Percentiles rank a stretch among this genome's conserved stretches.
These are phyloP conservation scores for Schwanniomyces sp. DNA, from an alignment of 805 yeast genomes.

Conservation along the genomic window DNA sequence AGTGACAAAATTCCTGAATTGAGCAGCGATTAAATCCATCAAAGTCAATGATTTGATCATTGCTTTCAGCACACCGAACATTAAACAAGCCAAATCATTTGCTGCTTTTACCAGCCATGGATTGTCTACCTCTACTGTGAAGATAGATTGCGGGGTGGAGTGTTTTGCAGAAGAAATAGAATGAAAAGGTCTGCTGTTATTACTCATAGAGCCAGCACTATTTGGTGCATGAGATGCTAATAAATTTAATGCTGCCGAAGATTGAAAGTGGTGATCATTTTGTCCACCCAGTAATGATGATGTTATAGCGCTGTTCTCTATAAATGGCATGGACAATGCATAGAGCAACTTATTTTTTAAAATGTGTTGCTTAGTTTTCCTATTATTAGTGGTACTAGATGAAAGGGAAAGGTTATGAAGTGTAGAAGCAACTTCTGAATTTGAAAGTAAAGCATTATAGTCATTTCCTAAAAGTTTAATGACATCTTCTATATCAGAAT, in stretches of 20 bases:
- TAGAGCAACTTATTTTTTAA: constrained; percentile 50
- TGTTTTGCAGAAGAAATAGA: constrained; percentile 68
- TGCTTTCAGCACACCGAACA: constrained; percentile 75
- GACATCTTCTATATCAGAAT: constrained; percentile 49
- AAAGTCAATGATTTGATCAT: constrained; percentile 63
- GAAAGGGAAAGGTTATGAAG: constrained; percentile 57
- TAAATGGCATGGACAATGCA: constrained; percentile 69
- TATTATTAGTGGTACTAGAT: constrained; percentile 25
- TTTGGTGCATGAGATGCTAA: constrained; percentile 12
- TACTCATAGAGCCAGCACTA: constrained; percentile 6
- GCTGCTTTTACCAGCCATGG: constrained; percentile 87
- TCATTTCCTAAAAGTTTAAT: constrained; percentile 46
- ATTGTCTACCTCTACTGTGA: constrained; percentile 68
- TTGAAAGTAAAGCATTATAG: constrained; percentile 24
- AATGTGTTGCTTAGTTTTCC: constrained; percentile 35
- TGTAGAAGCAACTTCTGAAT: constrained; percentile 48
- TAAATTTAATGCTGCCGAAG: constrained; percentile 32
- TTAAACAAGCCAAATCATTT: constrained; percentile 84
- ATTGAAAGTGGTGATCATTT: constrained; percentile 22
- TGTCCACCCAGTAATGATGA: constrained; percentile 16
- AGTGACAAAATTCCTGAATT: constrained; percentile 68
- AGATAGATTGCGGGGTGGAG: constrained; percentile 76
- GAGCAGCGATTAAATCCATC: constrained; percentile 75
- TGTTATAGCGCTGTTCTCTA: constrained; percentile 39
- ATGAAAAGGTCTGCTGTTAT: constrained; percentile 53